Evolutionary conservation across 495 filamentous ascomycete species (phyloP).

Genomic region (Talaromyces stipitatus): DNA sequence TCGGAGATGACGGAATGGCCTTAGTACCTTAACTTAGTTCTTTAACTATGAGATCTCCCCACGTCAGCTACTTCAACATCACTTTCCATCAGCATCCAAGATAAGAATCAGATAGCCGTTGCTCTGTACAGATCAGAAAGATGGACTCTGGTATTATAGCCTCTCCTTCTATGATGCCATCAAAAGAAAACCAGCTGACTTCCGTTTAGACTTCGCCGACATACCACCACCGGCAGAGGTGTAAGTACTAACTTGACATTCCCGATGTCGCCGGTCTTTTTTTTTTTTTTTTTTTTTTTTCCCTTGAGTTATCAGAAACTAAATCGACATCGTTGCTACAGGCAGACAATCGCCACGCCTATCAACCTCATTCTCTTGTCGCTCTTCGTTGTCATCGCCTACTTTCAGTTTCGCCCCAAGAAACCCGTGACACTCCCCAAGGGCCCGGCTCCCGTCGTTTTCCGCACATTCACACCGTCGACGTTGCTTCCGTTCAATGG

Average conservation of each 20-base stretch:
- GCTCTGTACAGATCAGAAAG: neutral
- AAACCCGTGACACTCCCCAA: constrained; percentile 55
- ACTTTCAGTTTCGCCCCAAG: constrained; percentile 57
- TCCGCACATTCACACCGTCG: constrained; percentile 83
- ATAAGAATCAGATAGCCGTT: neutral
- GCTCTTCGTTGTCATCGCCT: constrained; percentile 61
- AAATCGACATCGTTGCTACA: constrained; percentile 16
- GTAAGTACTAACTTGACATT: no score
- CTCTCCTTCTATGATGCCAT: neutral
- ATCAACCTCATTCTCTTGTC: constrained; percentile 71
- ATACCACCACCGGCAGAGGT: constrained; percentile 20
- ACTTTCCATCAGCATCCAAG: neutral
- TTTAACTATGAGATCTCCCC: neutral
- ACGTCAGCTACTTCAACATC: neutral
- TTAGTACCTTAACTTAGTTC: neutral
- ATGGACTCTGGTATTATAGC: constrained; percentile 5
- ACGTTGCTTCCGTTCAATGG: constrained; percentile 88
- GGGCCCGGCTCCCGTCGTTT: constrained; percentile 68
- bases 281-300: no score
- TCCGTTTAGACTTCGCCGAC: neutral
- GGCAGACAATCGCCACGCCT: constrained; percentile 60
- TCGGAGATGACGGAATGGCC: neutral
- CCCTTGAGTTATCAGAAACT: no score
- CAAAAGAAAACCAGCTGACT: neutral
- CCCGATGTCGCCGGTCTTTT: constrained; percentile 8